A percentile compares a stretch with the other conserved stretches of the same genome.
phyloP scores from a whole-genome alignment of 345 rosid genomes.

The Pistacia atlantica region DNA sequence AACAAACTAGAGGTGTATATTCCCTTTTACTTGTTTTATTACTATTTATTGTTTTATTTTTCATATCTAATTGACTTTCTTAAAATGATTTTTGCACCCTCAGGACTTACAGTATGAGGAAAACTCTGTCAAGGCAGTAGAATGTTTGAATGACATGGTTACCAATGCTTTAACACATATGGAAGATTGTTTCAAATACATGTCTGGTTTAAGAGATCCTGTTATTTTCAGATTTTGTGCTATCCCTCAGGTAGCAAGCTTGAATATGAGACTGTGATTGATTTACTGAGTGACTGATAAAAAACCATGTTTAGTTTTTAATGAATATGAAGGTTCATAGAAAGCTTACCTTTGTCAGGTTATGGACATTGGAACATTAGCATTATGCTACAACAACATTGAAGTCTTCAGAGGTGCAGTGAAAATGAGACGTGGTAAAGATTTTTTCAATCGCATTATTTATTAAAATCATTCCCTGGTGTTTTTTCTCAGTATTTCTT shows the following conservation, averaged over 20 bases:
- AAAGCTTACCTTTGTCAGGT: conserved; percentile 47
- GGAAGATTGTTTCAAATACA: conserved; percentile 81
- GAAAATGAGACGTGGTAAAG: conserved; percentile 92
- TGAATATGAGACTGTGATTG: background rate
- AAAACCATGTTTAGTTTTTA: background rate
- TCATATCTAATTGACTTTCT: conserved; percentile 11
- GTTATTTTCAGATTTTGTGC: conserved; percentile 89
- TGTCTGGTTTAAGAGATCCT: conserved; percentile 65
- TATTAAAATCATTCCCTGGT: no score
- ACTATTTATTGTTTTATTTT: conserved; percentile 4
- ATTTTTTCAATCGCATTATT: no score
- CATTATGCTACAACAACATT: conserved; percentile 83
- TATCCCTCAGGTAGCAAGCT: conserved; percentile 71
- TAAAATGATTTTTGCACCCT: conserved; percentile 9
- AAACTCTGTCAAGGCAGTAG: conserved; percentile 80
- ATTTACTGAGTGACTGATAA: no score
- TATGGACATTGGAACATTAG: conserved; percentile 97
- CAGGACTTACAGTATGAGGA: conserved; percentile 89
- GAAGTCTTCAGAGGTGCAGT: conserved; percentile 96
- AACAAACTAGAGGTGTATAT: conserved; percentile 76
- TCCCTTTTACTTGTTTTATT: conserved; percentile 13
- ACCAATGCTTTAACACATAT: conserved; percentile 75
- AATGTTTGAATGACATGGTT: conserved; percentile 94
- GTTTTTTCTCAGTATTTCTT: no score
- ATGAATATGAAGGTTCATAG: conserved; percentile 3